A percentile compares a stretch with the other conserved stretches of the same genome.
These are phyloP conservation scores for Tolypocladium capitatum DNA, from an alignment of 2,329 filamentous ascomycete species.

Conservation along the genomic window DNA sequence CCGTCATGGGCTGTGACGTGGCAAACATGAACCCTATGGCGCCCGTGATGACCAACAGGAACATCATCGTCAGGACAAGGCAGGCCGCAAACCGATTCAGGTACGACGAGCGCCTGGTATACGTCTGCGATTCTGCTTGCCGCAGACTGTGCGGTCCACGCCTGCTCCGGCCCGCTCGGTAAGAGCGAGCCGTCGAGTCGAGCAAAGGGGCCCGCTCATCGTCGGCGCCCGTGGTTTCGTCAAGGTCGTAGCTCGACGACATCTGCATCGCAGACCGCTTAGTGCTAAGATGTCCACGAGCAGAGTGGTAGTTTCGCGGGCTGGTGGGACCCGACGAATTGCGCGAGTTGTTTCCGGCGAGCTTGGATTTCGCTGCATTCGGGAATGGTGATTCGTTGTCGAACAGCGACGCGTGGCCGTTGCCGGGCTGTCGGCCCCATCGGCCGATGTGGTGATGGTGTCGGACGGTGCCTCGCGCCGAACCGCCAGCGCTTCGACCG, in stretches of 20 bases:
- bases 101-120: slow-evolving; percentile 48
- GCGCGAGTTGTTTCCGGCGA: slow-evolving; percentile 41
- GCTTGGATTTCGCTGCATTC: slow-evolving; percentile 49
- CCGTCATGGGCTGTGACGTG: slow-evolving; percentile 73
- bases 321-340: slow-evolving; percentile 58
- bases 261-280: slow-evolving; percentile 45
- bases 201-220: slow-evolving; percentile 82
- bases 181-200: slow-evolving; percentile 42
- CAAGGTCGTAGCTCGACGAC: slow-evolving; percentile 60
- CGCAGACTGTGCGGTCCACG: slow-evolving; percentile 43
- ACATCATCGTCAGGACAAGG: slow-evolving; percentile 66
- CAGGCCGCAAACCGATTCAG: slow-evolving; percentile 72
- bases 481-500: slow-evolving; percentile 46
- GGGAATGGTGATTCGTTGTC: slow-evolving; percentile 70
- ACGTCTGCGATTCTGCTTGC: slow-evolving; percentile 61
- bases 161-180: slow-evolving; percentile 43
- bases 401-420: slow-evolving; percentile 57
- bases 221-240: slow-evolving; percentile 66
- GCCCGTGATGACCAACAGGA: slow-evolving; percentile 71
- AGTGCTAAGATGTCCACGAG: slow-evolving; percentile 18
- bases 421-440: slow-evolving; percentile 57
- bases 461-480: slow-evolving; percentile 51
- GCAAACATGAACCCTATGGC: slow-evolving; percentile 82
- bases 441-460: slow-evolving; percentile 65
- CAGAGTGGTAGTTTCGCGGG: slow-evolving; percentile 40